phyloP scores from a whole-genome alignment of 192 early-diverging fungal genomes.

The Entrophospora sp. region DNA sequence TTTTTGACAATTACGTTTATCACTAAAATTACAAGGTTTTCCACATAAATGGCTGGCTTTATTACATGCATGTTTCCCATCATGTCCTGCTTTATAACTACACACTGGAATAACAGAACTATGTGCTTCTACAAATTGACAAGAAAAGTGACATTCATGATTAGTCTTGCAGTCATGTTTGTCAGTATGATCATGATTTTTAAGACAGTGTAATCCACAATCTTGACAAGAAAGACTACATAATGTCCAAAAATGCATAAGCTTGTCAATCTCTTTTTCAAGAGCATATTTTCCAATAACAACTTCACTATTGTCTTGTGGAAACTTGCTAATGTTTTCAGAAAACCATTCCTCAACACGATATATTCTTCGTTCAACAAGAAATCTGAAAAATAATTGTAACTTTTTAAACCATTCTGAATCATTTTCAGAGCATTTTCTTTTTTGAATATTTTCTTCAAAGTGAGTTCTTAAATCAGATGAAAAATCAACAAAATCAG shows the following conservation, averaged over 20 bases:
- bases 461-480: background rate
- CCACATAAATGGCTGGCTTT: no score
- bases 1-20: no score
- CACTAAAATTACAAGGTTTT: no score
- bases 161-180: no score
- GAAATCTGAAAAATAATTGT: background rate
- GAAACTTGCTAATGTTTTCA: background rate
- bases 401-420: no score
- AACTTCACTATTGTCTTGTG: no score
- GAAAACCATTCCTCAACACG: slow-evolving; percentile 10
- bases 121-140: background rate
- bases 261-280: background rate
- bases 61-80: no score
- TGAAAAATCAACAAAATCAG: no score
- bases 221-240: background rate
- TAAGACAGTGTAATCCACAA: no score
- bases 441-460: background rate
- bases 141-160: no score
- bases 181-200: no score
- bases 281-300: no score
- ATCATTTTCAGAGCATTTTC: background rate
- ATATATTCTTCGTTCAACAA: background rate
- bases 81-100: background rate
- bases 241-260: background rate
- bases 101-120: slow-evolving; percentile 3